These are phyloP conservation scores for Metschnikowia henanensis DNA, from an alignment of 805 yeast genomes.

Conservation along the genomic window DNA sequence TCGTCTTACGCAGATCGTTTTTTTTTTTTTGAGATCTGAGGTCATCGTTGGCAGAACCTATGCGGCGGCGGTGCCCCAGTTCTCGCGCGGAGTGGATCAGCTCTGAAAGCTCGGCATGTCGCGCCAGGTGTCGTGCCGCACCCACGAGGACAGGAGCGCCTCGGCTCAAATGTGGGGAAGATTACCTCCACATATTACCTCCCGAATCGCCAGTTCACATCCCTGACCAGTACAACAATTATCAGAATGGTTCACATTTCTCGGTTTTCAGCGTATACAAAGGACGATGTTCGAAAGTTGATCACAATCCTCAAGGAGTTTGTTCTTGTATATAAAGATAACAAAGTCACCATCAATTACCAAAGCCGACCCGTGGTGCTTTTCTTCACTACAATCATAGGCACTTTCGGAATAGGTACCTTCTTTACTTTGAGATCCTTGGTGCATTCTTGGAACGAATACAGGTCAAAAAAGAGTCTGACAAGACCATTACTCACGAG, in stretches of 20 bases:
- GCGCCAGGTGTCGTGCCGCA: conserved; percentile 3
- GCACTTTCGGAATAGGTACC: conserved; percentile 42
- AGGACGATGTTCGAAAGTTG: conserved; percentile 35
- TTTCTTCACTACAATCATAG: conserved; percentile 38
- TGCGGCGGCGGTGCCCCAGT: background rate
- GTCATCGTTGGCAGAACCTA: too few species aligned
- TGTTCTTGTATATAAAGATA: conserved; percentile 34
- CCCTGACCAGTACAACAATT: background rate
- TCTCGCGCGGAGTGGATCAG: background rate
- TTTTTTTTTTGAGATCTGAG: too few species aligned
- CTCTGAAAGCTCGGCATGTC: conserved; percentile 1
- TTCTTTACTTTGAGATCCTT: conserved; percentile 31
- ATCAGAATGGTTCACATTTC: conserved; percentile 36
- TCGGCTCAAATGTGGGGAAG: conserved; percentile 20
- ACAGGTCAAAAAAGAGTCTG: conserved; percentile 22
- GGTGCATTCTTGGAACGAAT: conserved; percentile 32
- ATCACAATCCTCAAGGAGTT: conserved; percentile 37
- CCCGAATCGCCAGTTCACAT: background rate
- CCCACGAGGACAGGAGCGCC: conserved; percentile 5
- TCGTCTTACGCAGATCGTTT: too few species aligned
- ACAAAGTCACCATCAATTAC: conserved; percentile 39
- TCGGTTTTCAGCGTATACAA: conserved; percentile 30
- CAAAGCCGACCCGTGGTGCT: conserved; percentile 43
- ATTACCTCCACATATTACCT: conserved; percentile 1
- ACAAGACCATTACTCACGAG: conserved; percentile 39